Evolutionary conservation across 73 alveolate species (phyloP), one percentile per base, ranked within the genome.

Genomic region (Paramecium octaurelia): DNA sequence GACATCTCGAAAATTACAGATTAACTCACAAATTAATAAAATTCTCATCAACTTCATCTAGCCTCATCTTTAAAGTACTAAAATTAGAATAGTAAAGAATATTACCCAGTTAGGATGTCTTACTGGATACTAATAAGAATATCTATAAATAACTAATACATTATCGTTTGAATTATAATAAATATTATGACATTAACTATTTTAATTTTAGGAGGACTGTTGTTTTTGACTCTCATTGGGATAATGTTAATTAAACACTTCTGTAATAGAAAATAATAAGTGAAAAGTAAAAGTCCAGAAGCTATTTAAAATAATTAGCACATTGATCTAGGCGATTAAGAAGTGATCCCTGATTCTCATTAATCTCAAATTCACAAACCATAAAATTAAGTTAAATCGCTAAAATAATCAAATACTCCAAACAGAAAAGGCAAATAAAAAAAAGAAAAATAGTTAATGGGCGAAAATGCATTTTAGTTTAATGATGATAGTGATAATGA

Each of bases 401-500:
- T 5, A 14, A 27, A 34, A 24, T 64, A 27, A 24, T 64, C 84
- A 1, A 64, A 27, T 64, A 64, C 84, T 31, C 84, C 84, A 21
- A 64, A 11, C 31, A 64, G 84, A n/a, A 64, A 64, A n/a, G 31
- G 46, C 24, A 64, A 27, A 64, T 8, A 31, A 64, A 64, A 64
- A 64, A 64, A 64, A 64, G 84, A 64, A 21, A 64, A 64, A 34
- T 12, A 64, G 14, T 10, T 73, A 31, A 73, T 73, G 9, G 87
- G 18, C 38, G 87, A 73, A n/a, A 21, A 35, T 12, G 87, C 59
- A 73, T 73, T 73, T 73, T 11, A 73, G 24, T 73, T 73, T 40
- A 73, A 73, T 38, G 87, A 73, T 73, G 87, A 73, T 18, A 73
- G 87, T 38, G 87, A 73, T 34, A 73, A 73, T 14, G 87, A 73